Evolutionary conservation across 805 yeast species (phyloP).

Genomic region (Sporopachydermia lactativora): DNA sequence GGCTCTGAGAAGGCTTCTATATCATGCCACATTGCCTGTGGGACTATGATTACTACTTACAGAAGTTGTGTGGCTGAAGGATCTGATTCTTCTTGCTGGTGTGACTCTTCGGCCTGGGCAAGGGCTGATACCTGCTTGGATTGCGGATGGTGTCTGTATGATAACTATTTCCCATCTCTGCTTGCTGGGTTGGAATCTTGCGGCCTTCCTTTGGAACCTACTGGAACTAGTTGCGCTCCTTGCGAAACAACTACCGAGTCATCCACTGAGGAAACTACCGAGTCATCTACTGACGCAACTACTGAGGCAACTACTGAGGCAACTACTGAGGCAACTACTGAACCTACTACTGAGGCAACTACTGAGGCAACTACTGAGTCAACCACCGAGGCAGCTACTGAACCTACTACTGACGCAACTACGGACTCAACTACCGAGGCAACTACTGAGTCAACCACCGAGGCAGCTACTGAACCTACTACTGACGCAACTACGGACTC

Average conservation of each 20-base stretch:
- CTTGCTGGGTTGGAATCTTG: neutral
- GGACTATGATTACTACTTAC: neutral
- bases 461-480: neutral
- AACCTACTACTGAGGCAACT: too few species aligned
- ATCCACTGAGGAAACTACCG: neutral
- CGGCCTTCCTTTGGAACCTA: neutral
- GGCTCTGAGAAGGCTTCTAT: neutral
- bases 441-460: neutral
- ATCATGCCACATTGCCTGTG: neutral
- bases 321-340: neutral
- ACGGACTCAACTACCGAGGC: neutral
- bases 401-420: too few species aligned
- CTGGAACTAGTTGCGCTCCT: neutral
- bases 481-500: neutral
- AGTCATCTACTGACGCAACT: neutral
- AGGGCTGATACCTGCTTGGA: neutral
- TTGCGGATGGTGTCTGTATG: slow-evolving; percentile 1
- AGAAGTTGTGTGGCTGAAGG: neutral
- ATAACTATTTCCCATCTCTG: neutral
- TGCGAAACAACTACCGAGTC: neutral
- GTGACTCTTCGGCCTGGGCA: neutral
- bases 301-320: neutral
- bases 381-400: too few species aligned
- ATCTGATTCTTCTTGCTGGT: neutral
- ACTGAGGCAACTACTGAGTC: too few species aligned